Base-by-base conservation (phyloP, 192 early-diverging fungal genomes). In the Podila epigama region DNA sequence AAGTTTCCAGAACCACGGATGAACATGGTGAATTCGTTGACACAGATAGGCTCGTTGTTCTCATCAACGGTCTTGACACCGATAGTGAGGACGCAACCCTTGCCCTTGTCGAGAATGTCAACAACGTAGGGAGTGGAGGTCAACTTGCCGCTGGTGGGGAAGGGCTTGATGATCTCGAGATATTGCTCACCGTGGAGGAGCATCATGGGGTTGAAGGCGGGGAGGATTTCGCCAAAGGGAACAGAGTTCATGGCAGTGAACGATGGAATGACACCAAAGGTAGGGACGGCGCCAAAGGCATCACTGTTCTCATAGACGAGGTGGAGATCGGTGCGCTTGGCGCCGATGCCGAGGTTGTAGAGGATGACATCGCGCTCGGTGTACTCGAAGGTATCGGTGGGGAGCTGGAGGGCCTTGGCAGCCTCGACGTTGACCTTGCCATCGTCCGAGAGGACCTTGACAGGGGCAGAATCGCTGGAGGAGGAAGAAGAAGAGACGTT, bases 101-200 rank as follows among this genome's bases (percentile, higher is more conserved):
- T 97, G 69, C 96, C 96, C 88, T 97, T 99, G 84, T 99, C 97
- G 68, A 98, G 87, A 58, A 99, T 91, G 54, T 98, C 97, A 52
- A 99, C 85, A 54, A 98, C 75, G 70, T 85, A 87, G 63, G 91
- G 86, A 25, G 83, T 90, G 63, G 92, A 91, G 58, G 83, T 87
- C 40, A 99, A 86, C 40, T 81, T 91, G 51, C 93, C 96, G 55
- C 86, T 82, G 58, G 94, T 93, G 33, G 96, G 96, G 32, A 98
- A 86, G 28, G 93, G 91, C 53, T 92, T 91, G 69, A 94, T 85
- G 68, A 98, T 68, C 68, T 92, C 91, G 54, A 97, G 82, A 84
- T 91, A 98, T 86, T 99, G 98, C 86, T 99, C 97, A 71, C 96
- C 97, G 83, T 99, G 98, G 53, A 99, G 87, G 59, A 99, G 89